Evolutionary conservation across 768 basidiomycete genomes (phyloP), one percentile per base, ranked within the genome.

Genomic region (Collybia mongolica): DNA sequence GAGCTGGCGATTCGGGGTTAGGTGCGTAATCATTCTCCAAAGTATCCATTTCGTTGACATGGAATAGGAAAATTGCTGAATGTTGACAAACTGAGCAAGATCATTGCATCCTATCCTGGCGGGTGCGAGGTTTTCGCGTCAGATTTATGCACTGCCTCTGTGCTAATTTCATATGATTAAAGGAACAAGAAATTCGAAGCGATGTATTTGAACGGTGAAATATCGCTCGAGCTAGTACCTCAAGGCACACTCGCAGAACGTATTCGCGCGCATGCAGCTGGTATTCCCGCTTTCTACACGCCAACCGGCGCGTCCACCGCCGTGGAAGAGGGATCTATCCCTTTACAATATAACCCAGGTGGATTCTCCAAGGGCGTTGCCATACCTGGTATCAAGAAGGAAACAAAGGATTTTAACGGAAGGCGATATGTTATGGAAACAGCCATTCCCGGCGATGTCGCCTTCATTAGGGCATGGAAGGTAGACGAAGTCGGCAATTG

Each of bases 211-310:
- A 76, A 79, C 11, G 93, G 93, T 47, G 69, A 86, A 55, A 86
- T 96, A 51, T 84, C 87, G 7, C 72, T 95, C 29, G 93, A 96
- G 60, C 84, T 96, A 18, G 90, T 91, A 22, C 93, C 94, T 2
- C 93, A 97, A 69, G 93, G 93, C 8, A 94, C 92, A 12, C 82
- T 97, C 39, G 84, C 87, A 14, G 93, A 94, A 62, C 86, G 93
- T 51, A 75, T 94, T 53, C 86, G 93, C 29, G 89, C 93, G 6
- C 88, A 91, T 50, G 93, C 91, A 7, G 89, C 91, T 9, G 93
- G 93, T 44, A 92, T 93, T 52, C 93, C 93, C 15, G 92, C 88
- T n/a, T 93, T 97, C 74, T 95, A 76, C 69, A 96, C 91, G 5
- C 93, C 93, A 14, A 93, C 93, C 0, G 93, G 94, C 14, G 90